Base-by-base conservation (phyloP, 257 asterid species). In the Thymus quinquecostatus region DNA sequence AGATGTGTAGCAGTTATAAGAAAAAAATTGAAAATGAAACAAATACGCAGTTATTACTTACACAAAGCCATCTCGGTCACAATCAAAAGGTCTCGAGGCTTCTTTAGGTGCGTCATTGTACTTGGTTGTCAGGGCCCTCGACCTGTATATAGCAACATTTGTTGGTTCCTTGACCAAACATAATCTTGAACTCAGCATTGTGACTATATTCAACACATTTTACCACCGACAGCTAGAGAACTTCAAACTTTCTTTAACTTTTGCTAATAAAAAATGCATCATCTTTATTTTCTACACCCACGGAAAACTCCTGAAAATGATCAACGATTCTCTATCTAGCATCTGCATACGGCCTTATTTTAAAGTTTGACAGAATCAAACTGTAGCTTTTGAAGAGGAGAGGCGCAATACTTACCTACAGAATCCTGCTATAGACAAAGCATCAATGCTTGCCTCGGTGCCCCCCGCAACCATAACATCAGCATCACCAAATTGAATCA, bases 381-480 rank as follows among this genome's bases (percentile, higher is more conserved):
- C 44, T 38, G 6, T 38, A 38, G 44, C 0, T 21, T 21, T 21
- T 21, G 21, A 21, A 21, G 21, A 21, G 21, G 21, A 21, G 21
- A 0, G 21, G 21, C 21, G 0, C 21, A 50, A 73, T 55, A 44
- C 64, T 77, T 89, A 93, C 98, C 97, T 77, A 75, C 98, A 94
- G 78, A 94, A 94, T 76, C 99, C 99, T 50, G 97, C 99, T 64
- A 94, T 92, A 54, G 98, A 94, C 71, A 94, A 84, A 74, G 98
- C 99, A 88, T 94, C 99, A 71, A 94, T 87, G 87, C 98, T 91
- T 69, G 98, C 87, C 80, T 94, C 98, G 51, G 99, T 94, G 60
- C 99, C 99, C 8, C 99, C 98, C 0, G 99, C 96, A 80, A 94
- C 93, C 98, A 91, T 94, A 66, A 91, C 99, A 81, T 91, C 93